A percentile compares a stretch with the other conserved stretches of the same genome.
These are phyloP conservation scores for Aspergillus tanneri DNA, from an alignment of 2,329 filamentous ascomycete species.

Conservation along the genomic window DNA sequence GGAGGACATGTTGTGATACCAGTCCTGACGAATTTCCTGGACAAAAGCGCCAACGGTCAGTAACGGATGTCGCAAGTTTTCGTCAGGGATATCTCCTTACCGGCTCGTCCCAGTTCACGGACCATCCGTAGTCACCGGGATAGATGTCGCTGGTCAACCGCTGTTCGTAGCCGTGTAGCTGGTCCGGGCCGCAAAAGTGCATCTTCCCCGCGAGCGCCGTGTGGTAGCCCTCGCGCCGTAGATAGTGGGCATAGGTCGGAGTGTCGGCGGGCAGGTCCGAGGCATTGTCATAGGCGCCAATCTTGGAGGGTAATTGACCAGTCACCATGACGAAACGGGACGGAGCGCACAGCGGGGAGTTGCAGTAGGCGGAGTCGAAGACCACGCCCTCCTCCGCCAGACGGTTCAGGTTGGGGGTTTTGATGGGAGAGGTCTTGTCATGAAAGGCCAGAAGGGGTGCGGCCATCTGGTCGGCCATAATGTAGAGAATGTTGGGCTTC, in stretches of 20 bases:
- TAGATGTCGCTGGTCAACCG: constrained; percentile 94
- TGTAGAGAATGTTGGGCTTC: constrained; percentile 79
- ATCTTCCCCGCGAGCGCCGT: constrained; percentile 92
- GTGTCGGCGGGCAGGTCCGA: constrained; percentile 78
- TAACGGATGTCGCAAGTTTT: constrained; percentile 1
- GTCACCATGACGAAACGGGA: constrained; percentile 95
- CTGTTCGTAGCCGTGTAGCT: constrained; percentile 90
- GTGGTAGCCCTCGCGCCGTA: constrained; percentile 81
- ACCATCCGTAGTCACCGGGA: constrained; percentile 90
- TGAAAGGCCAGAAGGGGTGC: constrained; percentile 90
- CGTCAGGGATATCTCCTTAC: no score
- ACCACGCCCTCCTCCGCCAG: constrained; percentile 79
- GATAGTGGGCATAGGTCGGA: constrained; percentile 89
- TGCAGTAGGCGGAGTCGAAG: constrained; percentile 93
- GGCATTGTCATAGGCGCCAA: constrained; percentile 89
- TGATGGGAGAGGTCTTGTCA: constrained; percentile 83
- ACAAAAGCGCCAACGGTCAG: neutral
- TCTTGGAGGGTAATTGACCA: constrained; percentile 85
- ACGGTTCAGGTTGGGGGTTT: constrained; percentile 84
- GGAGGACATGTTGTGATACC: constrained; percentile 95
- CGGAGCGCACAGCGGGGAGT: constrained; percentile 86
- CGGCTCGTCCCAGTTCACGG: constrained; percentile 92
- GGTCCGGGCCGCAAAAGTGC: constrained; percentile 89
- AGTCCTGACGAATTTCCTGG: constrained; percentile 67
- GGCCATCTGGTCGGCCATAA: constrained; percentile 95